Conservation (phyloP, 345 rosid genomes). For the Sonneratia alba region DNA sequence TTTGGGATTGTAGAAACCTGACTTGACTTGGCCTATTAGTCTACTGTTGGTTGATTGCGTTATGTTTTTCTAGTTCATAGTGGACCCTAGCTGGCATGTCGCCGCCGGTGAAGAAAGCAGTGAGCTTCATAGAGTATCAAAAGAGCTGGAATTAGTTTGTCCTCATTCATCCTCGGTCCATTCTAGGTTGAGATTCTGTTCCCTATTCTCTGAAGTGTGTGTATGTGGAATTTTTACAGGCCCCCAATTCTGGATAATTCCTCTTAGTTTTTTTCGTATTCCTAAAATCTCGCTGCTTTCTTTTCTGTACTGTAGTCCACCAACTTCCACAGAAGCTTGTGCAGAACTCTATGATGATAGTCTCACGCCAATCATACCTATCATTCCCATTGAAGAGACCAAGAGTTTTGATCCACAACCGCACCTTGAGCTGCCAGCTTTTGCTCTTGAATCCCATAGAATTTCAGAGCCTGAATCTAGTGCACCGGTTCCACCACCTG, state of each 20-base stretch:
- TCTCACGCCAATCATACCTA: constrained; percentile 41
- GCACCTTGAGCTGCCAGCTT: background rate
- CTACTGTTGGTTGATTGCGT: background rate
- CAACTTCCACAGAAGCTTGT: constrained; percentile 24
- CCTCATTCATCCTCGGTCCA: constrained; percentile 39
- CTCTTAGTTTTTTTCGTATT: background rate
- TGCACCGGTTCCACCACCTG: background rate
- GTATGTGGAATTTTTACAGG: too few relatives aligned
- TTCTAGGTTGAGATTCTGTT: constrained; percentile 22
- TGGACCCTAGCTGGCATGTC: constrained; percentile 30
- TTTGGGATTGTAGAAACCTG: too few relatives aligned
- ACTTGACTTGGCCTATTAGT: too few relatives aligned
- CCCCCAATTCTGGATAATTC: too few relatives aligned
- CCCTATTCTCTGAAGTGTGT: background rate
- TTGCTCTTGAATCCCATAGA: constrained; percentile 4
- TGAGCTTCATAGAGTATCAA: constrained; percentile 34
- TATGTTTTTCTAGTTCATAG: constrained; percentile 22
- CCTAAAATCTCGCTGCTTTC: background rate
- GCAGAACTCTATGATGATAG: constrained; percentile 35
- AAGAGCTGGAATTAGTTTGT: constrained; percentile 42
- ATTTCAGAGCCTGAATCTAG: constrained; percentile 8
- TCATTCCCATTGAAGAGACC: constrained; percentile 48
- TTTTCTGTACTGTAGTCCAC: constrained; percentile 31
- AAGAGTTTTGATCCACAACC: constrained; percentile 10
- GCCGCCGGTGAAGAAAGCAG: constrained; percentile 49